These are phyloP conservation scores for Candida silvicultrix DNA, from an alignment of 805 yeast genomes.

Conservation along the genomic window DNA sequence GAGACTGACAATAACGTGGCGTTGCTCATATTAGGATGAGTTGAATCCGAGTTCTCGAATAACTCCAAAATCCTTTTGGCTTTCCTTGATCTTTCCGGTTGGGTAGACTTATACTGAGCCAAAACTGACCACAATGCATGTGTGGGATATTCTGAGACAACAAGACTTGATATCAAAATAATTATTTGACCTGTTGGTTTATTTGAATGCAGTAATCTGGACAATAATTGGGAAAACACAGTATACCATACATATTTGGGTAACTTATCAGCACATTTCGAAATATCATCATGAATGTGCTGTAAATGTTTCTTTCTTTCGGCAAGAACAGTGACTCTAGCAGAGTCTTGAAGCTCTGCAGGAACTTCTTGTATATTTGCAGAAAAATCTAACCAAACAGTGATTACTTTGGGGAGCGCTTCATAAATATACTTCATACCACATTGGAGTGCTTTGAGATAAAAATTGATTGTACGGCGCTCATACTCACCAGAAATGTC, in stretches of 20 bases:
- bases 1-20: conserved; percentile 13
- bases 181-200: conserved; percentile 49
- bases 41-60: conserved; percentile 19
- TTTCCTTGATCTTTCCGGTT: conserved; percentile 35
- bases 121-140: conserved; percentile 83
- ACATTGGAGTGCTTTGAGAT: conserved; percentile 50
- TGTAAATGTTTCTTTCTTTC: conserved; percentile 33
- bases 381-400: conserved; percentile 84
- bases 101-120: conserved; percentile 59
- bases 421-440: conserved; percentile 71
- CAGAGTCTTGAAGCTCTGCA: conserved; percentile 10
- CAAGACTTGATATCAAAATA: conserved; percentile 45
- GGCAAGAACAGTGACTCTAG: conserved; percentile 6
- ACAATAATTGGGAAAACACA: conserved; percentile 78
- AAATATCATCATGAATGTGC: conserved; percentile 43
- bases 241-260: conserved; percentile 69
- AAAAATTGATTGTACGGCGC: conserved; percentile 45
- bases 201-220: conserved; percentile 67
- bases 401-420: conserved; percentile 82
- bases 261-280: conserved; percentile 35
- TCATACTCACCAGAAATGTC: conserved; percentile 47
- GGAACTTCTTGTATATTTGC: conserved; percentile 21
- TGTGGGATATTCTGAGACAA: conserved; percentile 64
- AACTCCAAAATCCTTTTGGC: conserved; percentile 39
- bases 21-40: conserved; percentile 11